phyloP scores from a whole-genome alignment of 2,329 filamentous ascomycete genomes.

The Botryotinia calthae region DNA sequence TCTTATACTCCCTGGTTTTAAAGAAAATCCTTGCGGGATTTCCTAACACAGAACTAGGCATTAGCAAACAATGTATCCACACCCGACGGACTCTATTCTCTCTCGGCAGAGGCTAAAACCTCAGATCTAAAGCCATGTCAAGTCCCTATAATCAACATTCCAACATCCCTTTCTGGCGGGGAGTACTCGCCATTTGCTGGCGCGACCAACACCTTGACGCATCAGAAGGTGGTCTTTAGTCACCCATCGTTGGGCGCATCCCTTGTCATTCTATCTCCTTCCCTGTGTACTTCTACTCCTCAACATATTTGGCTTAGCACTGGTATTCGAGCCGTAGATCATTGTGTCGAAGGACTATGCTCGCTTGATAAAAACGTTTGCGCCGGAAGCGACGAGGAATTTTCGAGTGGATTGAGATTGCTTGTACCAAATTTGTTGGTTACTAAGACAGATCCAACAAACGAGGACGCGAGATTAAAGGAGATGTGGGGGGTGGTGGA shows the following conservation, averaged over 20 bases:
- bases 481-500: conserved; percentile 47
- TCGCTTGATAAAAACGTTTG: conserved; percentile 36
- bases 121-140: conserved; percentile 25
- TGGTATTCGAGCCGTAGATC: conserved; percentile 55
- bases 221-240: conserved; percentile 32
- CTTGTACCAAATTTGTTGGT: conserved; percentile 33
- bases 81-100: conserved; percentile 24
- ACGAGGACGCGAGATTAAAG: conserved; percentile 26
- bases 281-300: conserved; percentile 51
- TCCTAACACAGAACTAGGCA: conserved; percentile 23
- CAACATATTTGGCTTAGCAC: conserved; percentile 55
- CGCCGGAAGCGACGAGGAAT: conserved; percentile 25
- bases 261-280: conserved; percentile 56
- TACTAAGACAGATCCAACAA: conserved; percentile 27
- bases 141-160: conserved; percentile 43
- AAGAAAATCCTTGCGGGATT: not conserved
- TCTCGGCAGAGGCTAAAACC: conserved; percentile 21
- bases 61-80: conserved; percentile 31
- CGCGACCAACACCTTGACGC: conserved; percentile 39
- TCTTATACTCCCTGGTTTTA: not conserved
- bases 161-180: conserved; percentile 44
- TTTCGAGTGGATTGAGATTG: conserved; percentile 27
- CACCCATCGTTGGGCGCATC: conserved; percentile 44
- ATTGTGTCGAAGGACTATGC: conserved; percentile 56
- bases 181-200: conserved; percentile 44